Conservation (phyloP, 2,329 filamentous ascomycete species). For the Alternaria alternata region DNA sequence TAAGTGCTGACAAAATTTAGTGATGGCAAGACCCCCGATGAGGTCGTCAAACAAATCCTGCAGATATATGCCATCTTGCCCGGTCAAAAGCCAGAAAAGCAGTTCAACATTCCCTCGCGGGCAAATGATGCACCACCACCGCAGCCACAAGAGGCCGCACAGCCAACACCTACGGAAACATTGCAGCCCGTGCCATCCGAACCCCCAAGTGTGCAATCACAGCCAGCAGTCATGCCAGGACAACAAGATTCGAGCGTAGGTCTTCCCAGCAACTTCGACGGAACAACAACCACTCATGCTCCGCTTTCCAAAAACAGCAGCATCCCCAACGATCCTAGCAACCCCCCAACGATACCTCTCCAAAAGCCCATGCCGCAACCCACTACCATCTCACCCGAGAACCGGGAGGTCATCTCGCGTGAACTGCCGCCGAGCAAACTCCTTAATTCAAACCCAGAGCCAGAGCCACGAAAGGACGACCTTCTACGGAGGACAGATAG, state of each 20-base stretch:
- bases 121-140: conserved; percentile 33
- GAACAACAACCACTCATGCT: conserved; percentile 51
- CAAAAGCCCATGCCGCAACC: conserved; percentile 16
- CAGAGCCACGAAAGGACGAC: conserved; percentile 25
- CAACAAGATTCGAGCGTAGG: conserved; percentile 48
- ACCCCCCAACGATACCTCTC: conserved; percentile 12
- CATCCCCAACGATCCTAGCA: conserved; percentile 10
- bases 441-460: conserved; percentile 33
- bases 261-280: conserved; percentile 65
- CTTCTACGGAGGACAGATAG: conserved; percentile 51
- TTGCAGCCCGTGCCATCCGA: conserved; percentile 13
- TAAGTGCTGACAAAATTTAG: conserved; percentile 24
- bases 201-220: conserved; percentile 8
- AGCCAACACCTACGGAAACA: conserved; percentile 8
- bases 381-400: conserved; percentile 13
- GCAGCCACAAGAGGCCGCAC: conserved; percentile 15
- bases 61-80: conserved; percentile 84
- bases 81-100: conserved; percentile 69
- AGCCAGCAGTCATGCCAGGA: conserved; percentile 12
- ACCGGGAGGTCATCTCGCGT: conserved; percentile 19
- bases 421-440: conserved; percentile 40
- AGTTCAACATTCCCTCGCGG: conserved; percentile 66
- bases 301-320: conserved; percentile 16
- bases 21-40: conserved; percentile 70
- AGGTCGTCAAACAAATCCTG: conserved; percentile 82